phyloP scores from a whole-genome alignment of 2,329 filamentous ascomycete species.

The Onygenales sp. region DNA sequence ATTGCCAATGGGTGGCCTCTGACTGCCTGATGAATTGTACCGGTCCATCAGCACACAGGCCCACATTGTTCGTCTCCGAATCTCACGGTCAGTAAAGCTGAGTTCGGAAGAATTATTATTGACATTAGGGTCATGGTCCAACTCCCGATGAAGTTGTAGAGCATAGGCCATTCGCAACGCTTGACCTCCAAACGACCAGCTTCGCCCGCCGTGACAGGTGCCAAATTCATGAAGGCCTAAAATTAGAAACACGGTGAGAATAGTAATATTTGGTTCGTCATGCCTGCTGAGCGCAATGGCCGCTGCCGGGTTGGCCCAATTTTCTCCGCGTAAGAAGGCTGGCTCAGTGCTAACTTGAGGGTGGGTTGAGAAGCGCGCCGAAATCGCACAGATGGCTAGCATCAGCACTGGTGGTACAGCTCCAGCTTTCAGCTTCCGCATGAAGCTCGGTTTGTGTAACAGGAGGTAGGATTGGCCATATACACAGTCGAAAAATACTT shows the following conservation, averaged over 20 bases:
- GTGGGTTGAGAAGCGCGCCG: conserved; percentile 89
- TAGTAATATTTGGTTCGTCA: conserved; percentile 92
- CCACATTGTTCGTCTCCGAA: conserved; percentile 93
- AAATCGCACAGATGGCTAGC: conserved; percentile 87
- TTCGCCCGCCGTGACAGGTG: conserved; percentile 89
- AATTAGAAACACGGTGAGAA: conserved; percentile 79
- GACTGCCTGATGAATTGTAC: conserved; percentile 91
- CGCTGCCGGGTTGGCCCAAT: conserved; percentile 80
- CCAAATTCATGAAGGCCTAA: conserved; percentile 92
- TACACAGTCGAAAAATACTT: conserved; percentile 90
- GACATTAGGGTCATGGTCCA: conserved; percentile 69
- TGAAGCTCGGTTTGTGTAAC: conserved; percentile 93
- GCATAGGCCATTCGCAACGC: conserved; percentile 96
- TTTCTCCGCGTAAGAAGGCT: conserved; percentile 78
- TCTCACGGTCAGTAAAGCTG: conserved; percentile 88
- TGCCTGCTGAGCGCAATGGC: conserved; percentile 81
- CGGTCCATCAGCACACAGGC: conserved; percentile 95
- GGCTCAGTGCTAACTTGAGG: conserved; percentile 67
- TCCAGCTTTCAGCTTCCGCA: conserved; percentile 67
- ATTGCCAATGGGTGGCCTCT: conserved; percentile 81
- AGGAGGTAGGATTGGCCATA: conserved; percentile 94
- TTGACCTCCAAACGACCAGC: conserved; percentile 92
- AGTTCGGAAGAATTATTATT: conserved; percentile 54
- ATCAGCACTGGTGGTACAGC: conserved; percentile 81
- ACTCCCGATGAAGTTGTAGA: conserved; percentile 81